Percentiles rank a stretch among this genome's conserved stretches.
phyloP scores from a whole-genome alignment of 2,329 filamentous ascomycete species.

The Penicillium crustosum region DNA sequence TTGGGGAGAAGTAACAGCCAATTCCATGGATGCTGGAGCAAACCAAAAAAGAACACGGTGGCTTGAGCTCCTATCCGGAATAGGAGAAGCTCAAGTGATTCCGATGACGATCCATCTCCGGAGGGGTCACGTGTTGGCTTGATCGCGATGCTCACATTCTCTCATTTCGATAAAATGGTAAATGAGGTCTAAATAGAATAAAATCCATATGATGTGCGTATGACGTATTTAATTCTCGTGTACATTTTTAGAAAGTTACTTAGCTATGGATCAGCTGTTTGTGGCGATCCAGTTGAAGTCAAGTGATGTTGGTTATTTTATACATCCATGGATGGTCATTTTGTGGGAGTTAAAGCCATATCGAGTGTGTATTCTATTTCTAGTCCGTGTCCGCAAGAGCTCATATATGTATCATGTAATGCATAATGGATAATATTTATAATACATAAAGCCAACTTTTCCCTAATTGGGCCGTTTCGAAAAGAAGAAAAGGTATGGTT shows the following conservation, averaged over 20 bases:
- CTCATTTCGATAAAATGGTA: background rate
- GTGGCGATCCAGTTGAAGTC: background rate
- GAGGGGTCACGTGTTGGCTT: slow-evolving; percentile 15
- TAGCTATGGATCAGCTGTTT: background rate
- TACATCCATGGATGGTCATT: background rate
- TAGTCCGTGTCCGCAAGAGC: background rate
- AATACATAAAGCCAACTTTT: background rate
- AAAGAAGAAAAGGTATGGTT: background rate
- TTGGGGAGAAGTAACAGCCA: background rate
- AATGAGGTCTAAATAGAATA: background rate
- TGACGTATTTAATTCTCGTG: background rate
- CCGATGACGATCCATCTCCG: slow-evolving; percentile 10
- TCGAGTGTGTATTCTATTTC: background rate
- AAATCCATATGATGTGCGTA: background rate
- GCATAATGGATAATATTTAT: background rate
- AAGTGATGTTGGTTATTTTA: background rate
- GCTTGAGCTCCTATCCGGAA: slow-evolving; percentile 19
- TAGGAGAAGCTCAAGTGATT: slow-evolving; percentile 23
- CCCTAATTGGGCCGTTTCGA: background rate
- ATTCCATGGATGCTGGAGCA: background rate
- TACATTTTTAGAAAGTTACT: too few relatives aligned
- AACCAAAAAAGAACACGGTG: slow-evolving; percentile 27
- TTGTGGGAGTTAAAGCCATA: background rate
- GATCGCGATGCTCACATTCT: background rate
- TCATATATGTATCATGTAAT: background rate